Evolutionary conservation across 768 basidiomycete species (phyloP).

Genomic region (Kwoniella mangroviensis): DNA sequence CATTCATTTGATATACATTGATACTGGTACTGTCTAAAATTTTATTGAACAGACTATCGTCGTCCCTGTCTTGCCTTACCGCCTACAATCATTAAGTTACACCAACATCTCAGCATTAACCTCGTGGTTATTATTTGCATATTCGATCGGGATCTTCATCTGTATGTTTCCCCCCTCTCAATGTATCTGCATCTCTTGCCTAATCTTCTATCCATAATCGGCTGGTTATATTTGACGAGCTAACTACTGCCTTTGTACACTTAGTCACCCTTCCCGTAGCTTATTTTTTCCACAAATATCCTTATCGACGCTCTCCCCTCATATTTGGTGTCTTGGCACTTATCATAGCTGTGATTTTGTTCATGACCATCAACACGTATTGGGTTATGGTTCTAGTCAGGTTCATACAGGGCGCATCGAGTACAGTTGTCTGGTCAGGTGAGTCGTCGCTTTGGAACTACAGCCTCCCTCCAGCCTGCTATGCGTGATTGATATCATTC

Average conservation of each 20-base stretch:
- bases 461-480: too few species aligned
- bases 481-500: not conserved
- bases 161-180: slow-evolving; percentile 23
- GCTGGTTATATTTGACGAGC: too few species aligned
- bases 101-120: slow-evolving; percentile 41
- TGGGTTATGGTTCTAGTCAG: slow-evolving; percentile 46
- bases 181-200: not conserved
- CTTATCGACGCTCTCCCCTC: slow-evolving; percentile 39
- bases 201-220: not conserved
- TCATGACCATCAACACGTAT: slow-evolving; percentile 45
- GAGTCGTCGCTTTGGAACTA: not conserved
- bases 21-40: too few species aligned
- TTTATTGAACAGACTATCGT: slow-evolving; percentile 37
- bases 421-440: slow-evolving; percentile 43
- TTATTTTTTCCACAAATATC: slow-evolving; percentile 40
- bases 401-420: slow-evolving; percentile 40
- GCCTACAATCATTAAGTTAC: slow-evolving; percentile 41
- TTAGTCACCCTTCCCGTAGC: slow-evolving; percentile 39
- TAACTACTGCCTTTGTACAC: not conserved
- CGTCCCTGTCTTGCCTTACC: slow-evolving; percentile 50
- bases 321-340: slow-evolving; percentile 39
- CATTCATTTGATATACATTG: too few species aligned
- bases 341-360: slow-evolving; percentile 36
- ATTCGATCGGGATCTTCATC: slow-evolving; percentile 45
- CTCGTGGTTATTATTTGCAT: slow-evolving; percentile 46